Conservation (phyloP, 192 early-diverging fungal genomes). For the Coemansia reversa region DNA sequence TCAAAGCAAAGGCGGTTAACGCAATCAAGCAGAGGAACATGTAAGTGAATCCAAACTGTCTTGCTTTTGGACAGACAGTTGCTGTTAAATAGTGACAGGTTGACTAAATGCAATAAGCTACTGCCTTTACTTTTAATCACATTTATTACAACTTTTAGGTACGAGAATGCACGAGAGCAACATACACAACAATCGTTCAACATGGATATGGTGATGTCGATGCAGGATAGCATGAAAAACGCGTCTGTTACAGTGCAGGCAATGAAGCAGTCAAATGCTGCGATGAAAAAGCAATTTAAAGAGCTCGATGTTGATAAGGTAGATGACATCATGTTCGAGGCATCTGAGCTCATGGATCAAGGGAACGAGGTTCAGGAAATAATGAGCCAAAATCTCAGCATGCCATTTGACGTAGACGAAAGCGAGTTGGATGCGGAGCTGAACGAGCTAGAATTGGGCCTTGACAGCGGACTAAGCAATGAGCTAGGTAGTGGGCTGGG, state of each 20-base stretch:
- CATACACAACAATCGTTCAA: slow-evolving; percentile 96
- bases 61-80: neutral
- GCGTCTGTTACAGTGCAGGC: slow-evolving; percentile 96
- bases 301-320: slow-evolving; percentile 93
- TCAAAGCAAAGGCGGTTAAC: slow-evolving; percentile 90
- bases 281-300: slow-evolving; percentile 95
- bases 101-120: neutral
- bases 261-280: slow-evolving; percentile 93
- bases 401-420: slow-evolving; percentile 96
- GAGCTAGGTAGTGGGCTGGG: slow-evolving; percentile 95
- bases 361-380: slow-evolving; percentile 98
- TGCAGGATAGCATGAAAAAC: slow-evolving; percentile 95
- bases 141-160: slow-evolving; percentile 13
- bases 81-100: neutral
- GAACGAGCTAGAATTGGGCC: slow-evolving; percentile 92
- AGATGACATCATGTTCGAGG: slow-evolving; percentile 92
- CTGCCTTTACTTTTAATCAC: neutral
- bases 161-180: slow-evolving; percentile 92
- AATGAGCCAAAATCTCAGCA: slow-evolving; percentile 84
- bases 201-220: slow-evolving; percentile 94
- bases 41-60: slow-evolving; percentile 36
- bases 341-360: slow-evolving; percentile 96
- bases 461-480: slow-evolving; percentile 57
- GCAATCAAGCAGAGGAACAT: slow-evolving; percentile 93
- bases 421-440: slow-evolving; percentile 97